Evolutionary conservation across 2,329 filamentous ascomycete genomes (phyloP), one percentile per base, ranked within the genome.

Genomic region (Ascochyta lentis): DNA sequence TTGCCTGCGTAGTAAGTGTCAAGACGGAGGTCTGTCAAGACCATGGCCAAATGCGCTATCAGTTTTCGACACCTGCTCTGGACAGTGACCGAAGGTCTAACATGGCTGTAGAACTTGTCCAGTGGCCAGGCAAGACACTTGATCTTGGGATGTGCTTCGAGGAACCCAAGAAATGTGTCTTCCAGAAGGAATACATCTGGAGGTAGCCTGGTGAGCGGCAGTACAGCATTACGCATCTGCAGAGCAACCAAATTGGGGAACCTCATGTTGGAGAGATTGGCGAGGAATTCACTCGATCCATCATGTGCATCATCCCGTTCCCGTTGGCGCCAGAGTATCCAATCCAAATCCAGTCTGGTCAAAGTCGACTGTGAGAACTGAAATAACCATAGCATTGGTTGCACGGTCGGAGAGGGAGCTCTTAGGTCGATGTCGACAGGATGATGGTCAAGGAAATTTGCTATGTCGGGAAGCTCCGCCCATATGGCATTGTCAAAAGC

Each of bases 111-210:
- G 66, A 81, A 78, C n/a, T 69, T 70, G 40, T 78, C 76, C 56
- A 80, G 72, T 0, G 79, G 79, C 79, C 79, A 81, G 4, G 76
- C 77, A 13, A 81, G 67, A 46, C 77, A 80, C 45, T 76, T 68
- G 12, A 81, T 64, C 19, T 77, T 77, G 0, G 68, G 63, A 49
- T 81, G 79, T 10, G 71, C 70, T 58, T 81, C 79, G 59, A 81
- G 65, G 47, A 81, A 81, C 0, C 64, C 65, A 2, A 81, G 60
- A 45, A 77, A 76, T 1, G 59, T 64, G n/a, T 68, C 63, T 47
- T 76, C 73, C 7, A 76, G 61, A 0, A 80, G 71, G 41, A 72
- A 79, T 1, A 79, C 47, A 0, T 69, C 71, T 8, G 51, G 37
- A 4, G 76, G 77, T 7, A 80, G 55, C n/a, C 49, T 58, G 1